Evolutionary conservation across 2,329 filamentous ascomycete species (phyloP).

Genomic region (Emmonsiellopsis sp.): DNA sequence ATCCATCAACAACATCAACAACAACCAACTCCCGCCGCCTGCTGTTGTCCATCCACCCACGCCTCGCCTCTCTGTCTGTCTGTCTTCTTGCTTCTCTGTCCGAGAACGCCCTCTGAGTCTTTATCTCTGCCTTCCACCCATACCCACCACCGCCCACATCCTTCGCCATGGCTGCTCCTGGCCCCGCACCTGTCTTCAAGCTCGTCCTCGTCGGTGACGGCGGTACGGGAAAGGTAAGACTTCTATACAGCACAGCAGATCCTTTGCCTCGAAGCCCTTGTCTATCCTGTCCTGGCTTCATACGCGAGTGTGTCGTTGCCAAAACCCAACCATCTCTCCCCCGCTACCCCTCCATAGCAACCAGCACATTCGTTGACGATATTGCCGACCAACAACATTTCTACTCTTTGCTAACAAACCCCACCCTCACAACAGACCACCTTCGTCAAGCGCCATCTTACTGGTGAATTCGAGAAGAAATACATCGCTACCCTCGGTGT

Average conservation of each 20-base stretch:
- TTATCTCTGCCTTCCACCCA: slow-evolving; percentile 13
- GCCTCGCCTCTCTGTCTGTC: background rate
- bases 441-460: slow-evolving; percentile 99
- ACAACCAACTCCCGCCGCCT: background rate
- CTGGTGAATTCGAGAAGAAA: slow-evolving; percentile 99
- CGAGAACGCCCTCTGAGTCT: slow-evolving; percentile 3
- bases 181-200: slow-evolving; percentile 79
- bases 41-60: background rate
- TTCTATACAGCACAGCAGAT: background rate
- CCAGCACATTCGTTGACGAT: background rate
- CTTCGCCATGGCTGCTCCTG: slow-evolving; percentile 46
- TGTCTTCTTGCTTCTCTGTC: slow-evolving; percentile 14
- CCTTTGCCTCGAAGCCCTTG: no score
- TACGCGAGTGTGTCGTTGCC: no score
- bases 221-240: slow-evolving; percentile 93
- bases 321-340: background rate
- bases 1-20: slow-evolving; percentile 19
- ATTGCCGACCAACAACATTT: background rate
- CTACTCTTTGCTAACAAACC: background rate
- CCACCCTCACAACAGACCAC: slow-evolving; percentile 62
- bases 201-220: slow-evolving; percentile 98
- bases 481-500: slow-evolving; percentile 99
- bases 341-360: slow-evolving; percentile 1
- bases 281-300: no score
- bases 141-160: slow-evolving; percentile 19